Evolutionary conservation across 2,329 filamentous ascomycete species (phyloP).

Genomic region (Monosporascus cannonballus): DNA sequence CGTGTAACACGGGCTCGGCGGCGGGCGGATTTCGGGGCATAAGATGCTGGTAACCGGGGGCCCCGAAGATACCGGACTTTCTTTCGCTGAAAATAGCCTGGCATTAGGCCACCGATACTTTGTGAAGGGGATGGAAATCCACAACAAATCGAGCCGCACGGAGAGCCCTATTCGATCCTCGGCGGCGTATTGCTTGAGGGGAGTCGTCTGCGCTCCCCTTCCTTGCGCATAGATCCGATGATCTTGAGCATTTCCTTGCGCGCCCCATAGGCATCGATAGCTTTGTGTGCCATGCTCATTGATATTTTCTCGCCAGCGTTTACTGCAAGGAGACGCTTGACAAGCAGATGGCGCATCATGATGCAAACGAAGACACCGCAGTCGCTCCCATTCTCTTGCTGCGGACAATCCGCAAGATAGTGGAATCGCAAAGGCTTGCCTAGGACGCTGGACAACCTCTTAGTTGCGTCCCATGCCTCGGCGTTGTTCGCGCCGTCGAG

Average conservation of each 20-base stretch:
- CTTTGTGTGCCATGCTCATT: conserved; percentile 86
- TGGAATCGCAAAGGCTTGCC: conserved; percentile 65
- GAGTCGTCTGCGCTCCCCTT: conserved; percentile 68
- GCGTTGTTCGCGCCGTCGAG: conserved; percentile 68
- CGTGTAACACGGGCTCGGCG: background rate
- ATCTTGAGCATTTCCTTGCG: conserved; percentile 88
- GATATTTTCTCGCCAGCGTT: conserved; percentile 80
- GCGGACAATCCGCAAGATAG: conserved; percentile 76
- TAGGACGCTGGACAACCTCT: conserved; percentile 65
- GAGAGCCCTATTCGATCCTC: conserved; percentile 33
- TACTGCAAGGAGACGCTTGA: conserved; percentile 74
- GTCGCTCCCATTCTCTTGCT: conserved; percentile 88
- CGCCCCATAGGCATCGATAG: conserved; percentile 72
- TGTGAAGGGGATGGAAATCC: background rate
- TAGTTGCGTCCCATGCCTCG: conserved; percentile 64
- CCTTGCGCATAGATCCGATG: conserved; percentile 79
- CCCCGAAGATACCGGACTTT: background rate
- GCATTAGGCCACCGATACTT: background rate
- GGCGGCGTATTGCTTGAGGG: conserved; percentile 35
- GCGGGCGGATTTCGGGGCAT: background rate
- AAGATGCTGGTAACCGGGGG: background rate
- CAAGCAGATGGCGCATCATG: conserved; percentile 86
- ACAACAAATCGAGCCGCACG: background rate
- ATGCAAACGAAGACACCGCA: conserved; percentile 96
- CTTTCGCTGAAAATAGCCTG: background rate